A percentile compares a stretch with the other conserved stretches of the same genome.
Evolutionary conservation across 495 filamentous ascomycete genomes (phyloP).

Genomic region (Neurospora sp.): DNA sequence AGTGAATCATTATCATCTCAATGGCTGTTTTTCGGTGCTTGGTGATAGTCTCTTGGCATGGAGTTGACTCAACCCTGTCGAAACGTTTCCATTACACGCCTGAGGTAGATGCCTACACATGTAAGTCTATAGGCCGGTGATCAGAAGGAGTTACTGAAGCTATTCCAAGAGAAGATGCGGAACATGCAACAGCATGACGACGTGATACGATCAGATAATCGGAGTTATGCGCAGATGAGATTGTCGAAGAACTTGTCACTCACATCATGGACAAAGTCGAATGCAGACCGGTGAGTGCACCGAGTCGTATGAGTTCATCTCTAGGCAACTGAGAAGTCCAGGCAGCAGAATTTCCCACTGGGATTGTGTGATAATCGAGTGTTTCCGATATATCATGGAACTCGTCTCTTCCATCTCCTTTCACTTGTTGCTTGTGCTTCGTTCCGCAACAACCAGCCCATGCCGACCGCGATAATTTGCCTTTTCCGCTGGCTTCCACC

Average conservation of each 20-base stretch:
- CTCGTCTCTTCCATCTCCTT: neutral
- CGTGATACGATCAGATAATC: neutral
- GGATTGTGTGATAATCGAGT: neutral
- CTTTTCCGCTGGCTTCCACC: slow-evolving; percentile 49
- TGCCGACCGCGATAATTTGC: slow-evolving; percentile 57
- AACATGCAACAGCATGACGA: neutral
- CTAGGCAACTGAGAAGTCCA: neutral
- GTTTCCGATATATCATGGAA: neutral
- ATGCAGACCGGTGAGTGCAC: neutral
- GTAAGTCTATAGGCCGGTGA: neutral
- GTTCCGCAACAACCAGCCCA: slow-evolving; percentile 37
- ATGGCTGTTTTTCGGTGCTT: neutral
- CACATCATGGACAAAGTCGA: neutral
- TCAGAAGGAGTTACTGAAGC: neutral
- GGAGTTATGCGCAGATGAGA: neutral
- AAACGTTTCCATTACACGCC: neutral
- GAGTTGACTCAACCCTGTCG: neutral
- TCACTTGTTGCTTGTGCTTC: neutral
- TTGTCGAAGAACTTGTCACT: neutral
- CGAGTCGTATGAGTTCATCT: neutral
- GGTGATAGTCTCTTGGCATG: neutral
- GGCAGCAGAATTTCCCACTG: neutral
- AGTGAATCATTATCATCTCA: neutral
- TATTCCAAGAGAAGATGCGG: neutral
- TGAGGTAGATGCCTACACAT: neutral